Percentiles rank a stretch among this genome's conserved stretches.
Evolutionary conservation across 2,329 filamentous ascomycete genomes (phyloP).

Genomic region (Talaromyces sp.): DNA sequence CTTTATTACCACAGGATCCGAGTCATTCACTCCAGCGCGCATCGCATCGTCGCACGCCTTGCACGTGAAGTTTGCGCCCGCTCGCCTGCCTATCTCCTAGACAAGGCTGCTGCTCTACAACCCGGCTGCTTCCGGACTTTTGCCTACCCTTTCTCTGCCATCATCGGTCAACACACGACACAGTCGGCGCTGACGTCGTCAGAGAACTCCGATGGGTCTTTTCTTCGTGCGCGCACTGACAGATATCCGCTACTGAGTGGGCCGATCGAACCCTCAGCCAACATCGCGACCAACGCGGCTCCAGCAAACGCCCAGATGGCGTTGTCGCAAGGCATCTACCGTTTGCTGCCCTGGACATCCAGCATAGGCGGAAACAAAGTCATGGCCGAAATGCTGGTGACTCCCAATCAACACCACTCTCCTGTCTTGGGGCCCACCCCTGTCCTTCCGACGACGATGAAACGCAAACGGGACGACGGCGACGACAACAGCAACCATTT

Average conservation of each 20-base stretch:
- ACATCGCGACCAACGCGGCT: neutral
- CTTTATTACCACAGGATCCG: neutral
- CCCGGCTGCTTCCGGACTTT: neutral
- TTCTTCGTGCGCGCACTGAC: neutral
- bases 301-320: conserved; percentile 4
- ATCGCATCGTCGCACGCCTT: neutral
- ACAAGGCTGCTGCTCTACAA: neutral
- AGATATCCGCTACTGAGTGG: conserved; percentile 1
- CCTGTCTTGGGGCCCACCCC: conserved; percentile 23
- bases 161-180: neutral
- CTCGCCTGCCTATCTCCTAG: neutral
- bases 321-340: conserved; percentile 44
- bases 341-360: conserved; percentile 42
- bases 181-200: conserved; percentile 2
- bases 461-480: conserved; percentile 53
- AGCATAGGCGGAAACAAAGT: conserved; percentile 41
- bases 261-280: neutral
- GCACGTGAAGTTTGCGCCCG: neutral
- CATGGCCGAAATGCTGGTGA: conserved; percentile 37
- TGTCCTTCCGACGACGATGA: conserved; percentile 41
- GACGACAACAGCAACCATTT: conserved; percentile 26
- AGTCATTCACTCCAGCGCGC: neutral
- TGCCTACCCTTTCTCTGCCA: neutral
- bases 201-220: conserved; percentile 9
- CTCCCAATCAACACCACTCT: conserved; percentile 28